Evolutionary conservation across 768 basidiomycete genomes (phyloP).

Genomic region (Tremella mesenterica): DNA sequence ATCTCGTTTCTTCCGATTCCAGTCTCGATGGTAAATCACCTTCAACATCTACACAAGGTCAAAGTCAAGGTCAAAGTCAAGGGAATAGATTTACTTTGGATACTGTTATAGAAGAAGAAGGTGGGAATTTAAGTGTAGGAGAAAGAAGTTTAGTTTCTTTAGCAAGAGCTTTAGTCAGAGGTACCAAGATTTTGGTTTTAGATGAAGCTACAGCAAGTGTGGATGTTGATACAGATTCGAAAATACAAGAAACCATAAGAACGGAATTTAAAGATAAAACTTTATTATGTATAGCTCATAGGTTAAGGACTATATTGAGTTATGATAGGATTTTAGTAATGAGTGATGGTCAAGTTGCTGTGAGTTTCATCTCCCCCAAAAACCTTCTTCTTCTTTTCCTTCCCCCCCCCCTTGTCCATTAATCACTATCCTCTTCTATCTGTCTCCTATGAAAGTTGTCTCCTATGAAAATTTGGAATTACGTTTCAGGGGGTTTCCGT

Average conservation of each 20-base stretch:
- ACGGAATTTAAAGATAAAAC: conserved; percentile 77
- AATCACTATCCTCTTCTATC: too few relatives aligned
- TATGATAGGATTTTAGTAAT: conserved; percentile 86
- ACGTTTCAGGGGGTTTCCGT: too few relatives aligned
- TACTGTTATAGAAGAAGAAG: conserved; percentile 75
- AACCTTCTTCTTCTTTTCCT: too few relatives aligned
- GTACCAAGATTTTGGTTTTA: conserved; percentile 56
- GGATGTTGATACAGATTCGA: conserved; percentile 79
- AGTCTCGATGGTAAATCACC: not conserved
- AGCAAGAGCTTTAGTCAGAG: conserved; percentile 79
- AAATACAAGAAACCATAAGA: conserved; percentile 84
- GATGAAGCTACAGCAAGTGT: conserved; percentile 91
- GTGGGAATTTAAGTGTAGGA: conserved; percentile 65
- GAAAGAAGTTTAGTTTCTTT: conserved; percentile 76
- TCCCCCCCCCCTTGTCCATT: too few relatives aligned
- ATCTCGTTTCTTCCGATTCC: conserved; percentile 52
- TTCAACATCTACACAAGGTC: conserved; percentile 43
- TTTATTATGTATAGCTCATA: conserved; percentile 78
- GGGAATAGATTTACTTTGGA: conserved; percentile 82
- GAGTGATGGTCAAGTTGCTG: conserved; percentile 66
- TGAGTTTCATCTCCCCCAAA: too few relatives aligned
- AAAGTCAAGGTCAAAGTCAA: conserved; percentile 38
- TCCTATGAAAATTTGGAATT: too few relatives aligned
- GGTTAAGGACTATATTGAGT: conserved; percentile 73
- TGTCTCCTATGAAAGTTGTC: too few relatives aligned